Evolutionary conservation across 306 rosid species (phyloP).

Genomic region (Elaeagnus macrophylla): DNA sequence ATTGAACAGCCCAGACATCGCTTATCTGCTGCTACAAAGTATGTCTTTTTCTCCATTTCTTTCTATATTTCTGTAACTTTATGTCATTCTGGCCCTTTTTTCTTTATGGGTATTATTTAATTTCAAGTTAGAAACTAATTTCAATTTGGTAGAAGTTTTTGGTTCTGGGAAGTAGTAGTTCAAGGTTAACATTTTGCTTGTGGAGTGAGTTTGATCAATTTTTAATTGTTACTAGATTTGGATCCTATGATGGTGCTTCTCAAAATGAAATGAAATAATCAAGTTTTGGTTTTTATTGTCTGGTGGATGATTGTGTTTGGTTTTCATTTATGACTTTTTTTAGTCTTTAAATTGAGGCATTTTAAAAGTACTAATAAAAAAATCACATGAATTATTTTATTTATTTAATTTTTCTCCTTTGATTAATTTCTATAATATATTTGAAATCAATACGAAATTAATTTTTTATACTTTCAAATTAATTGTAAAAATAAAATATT

Average conservation of each 20-base stretch:
- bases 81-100: not conserved
- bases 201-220: not conserved
- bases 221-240: not conserved
- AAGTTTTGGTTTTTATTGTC: not conserved
- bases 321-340: no score
- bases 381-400: no score
- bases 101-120: not conserved
- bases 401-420: no score
- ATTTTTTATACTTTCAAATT: no score
- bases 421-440: no score
- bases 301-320: no score
- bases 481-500: no score
- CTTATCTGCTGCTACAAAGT: constrained; percentile 50
- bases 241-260: not conserved
- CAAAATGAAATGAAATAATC: not conserved
- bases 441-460: no score
- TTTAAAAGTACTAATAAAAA: no score
- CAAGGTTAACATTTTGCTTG: no score
- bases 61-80: not conserved
- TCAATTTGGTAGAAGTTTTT: not conserved
- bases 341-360: no score
- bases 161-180: not conserved
- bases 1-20: constrained; percentile 66
- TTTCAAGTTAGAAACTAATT: not conserved
- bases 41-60: constrained; percentile 9